A percentile compares a stretch with the other conserved stretches of the same genome.
phyloP scores from a whole-genome alignment of 495 filamentous ascomycete species.

The Amphirosellinia nigrospora region DNA sequence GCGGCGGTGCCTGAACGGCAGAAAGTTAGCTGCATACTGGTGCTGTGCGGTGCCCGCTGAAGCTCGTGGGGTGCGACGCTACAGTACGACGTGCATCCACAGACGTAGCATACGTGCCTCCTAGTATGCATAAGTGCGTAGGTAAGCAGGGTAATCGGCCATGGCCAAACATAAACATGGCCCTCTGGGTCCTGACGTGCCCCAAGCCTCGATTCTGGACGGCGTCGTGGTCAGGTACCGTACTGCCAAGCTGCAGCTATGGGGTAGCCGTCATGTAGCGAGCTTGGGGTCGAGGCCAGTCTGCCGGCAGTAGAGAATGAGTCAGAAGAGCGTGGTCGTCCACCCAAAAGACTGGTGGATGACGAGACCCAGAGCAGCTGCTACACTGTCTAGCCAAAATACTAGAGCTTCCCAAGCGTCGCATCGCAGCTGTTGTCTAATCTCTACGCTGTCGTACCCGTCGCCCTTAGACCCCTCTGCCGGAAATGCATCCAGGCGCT shows the following conservation, averaged over 20 bases:
- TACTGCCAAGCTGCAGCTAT: slow-evolving; percentile 19
- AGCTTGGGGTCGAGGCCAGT: slow-evolving; percentile 23
- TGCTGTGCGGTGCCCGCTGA: slow-evolving; percentile 25
- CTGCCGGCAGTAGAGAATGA: slow-evolving; percentile 27
- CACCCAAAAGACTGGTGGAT: background rate
- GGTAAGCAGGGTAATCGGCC: slow-evolving; percentile 16
- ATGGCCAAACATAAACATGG: background rate
- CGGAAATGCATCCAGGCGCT: slow-evolving; percentile 18
- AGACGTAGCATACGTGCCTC: slow-evolving; percentile 17
- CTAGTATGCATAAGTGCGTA: slow-evolving; percentile 18
- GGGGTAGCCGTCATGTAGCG: slow-evolving; percentile 9
- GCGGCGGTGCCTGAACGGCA: slow-evolving; percentile 31
- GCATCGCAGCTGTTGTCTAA: slow-evolving; percentile 23
- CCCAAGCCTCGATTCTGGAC: slow-evolving; percentile 18
- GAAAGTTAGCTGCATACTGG: slow-evolving; percentile 21
- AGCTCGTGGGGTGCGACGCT: slow-evolving; percentile 26
- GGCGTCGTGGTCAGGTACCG: slow-evolving; percentile 14
- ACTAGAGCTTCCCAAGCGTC: slow-evolving; percentile 18
- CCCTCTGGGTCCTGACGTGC: slow-evolving; percentile 15
- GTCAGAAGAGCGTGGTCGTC: slow-evolving; percentile 8
- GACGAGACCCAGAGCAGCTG: slow-evolving; percentile 3
- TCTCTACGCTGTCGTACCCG: slow-evolving; percentile 19
- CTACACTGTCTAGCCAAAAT: slow-evolving; percentile 23
- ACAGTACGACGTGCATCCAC: slow-evolving; percentile 10
- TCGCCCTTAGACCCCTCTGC: slow-evolving; percentile 3